phyloP scores from a whole-genome alignment of 1,284 basidiomycete genomes.

The Trametes polyzona region DNA sequence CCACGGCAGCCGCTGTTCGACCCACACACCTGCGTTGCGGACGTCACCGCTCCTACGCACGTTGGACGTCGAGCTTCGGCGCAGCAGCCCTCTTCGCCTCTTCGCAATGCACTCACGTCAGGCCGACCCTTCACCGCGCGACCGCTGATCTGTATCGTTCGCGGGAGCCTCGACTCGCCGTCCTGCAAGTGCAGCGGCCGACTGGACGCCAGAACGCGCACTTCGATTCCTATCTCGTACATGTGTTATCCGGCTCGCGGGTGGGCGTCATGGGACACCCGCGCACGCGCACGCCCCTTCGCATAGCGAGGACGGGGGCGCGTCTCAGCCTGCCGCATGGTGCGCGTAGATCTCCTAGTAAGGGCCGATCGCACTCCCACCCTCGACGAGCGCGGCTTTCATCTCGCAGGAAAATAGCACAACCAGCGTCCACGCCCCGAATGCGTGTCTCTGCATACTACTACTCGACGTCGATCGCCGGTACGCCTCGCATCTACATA shows the following conservation, averaged over 20 bases:
- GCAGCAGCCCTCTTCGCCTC: neutral
- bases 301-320: neutral
- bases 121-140: neutral
- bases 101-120: constrained; percentile 2
- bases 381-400: neutral
- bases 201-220: neutral
- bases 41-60: neutral
- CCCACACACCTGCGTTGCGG: too few species aligned
- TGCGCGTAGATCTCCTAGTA: neutral
- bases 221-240: neutral
- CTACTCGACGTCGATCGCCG: neutral
- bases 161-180: constrained; percentile 13
- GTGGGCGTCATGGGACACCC: constrained; percentile 7
- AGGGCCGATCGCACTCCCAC: neutral
- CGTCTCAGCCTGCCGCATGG: constrained; percentile 10
- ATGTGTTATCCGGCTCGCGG: constrained; percentile 6
- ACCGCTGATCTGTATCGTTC: constrained; percentile 4
- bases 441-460: too few species aligned
- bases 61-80: neutral
- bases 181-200: too few species aligned
- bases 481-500: neutral
- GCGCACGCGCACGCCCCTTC: neutral
- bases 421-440: too few species aligned
- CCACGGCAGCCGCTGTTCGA: too few species aligned
- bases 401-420: too few species aligned